A percentile compares a stretch with the other conserved stretches of the same genome.
phyloP scores from a whole-genome alignment of 495 filamentous ascomycete species.

The Haplographium delicatum region DNA sequence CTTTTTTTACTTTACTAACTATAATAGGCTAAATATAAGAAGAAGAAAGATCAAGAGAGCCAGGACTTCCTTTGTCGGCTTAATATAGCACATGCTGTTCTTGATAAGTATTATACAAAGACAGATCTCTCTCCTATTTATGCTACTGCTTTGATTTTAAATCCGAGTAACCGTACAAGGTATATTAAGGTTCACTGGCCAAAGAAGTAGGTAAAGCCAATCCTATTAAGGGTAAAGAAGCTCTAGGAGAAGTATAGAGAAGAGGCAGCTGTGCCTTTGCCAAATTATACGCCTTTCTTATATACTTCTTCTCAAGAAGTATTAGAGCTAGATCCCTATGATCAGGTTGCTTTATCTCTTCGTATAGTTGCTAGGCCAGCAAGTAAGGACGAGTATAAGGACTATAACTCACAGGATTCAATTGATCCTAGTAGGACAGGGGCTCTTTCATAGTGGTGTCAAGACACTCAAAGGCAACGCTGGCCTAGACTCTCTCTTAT shows the following conservation, averaged over 20 bases:
- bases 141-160: neutral
- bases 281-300: neutral
- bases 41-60: neutral
- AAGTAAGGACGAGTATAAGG: constrained; percentile 1
- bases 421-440: neutral
- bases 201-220: neutral
- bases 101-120: neutral
- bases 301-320: neutral
- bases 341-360: neutral
- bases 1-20: neutral
- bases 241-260: constrained; percentile 4
- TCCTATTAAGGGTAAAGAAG: neutral
- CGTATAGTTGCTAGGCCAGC: neutral
- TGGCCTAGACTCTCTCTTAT: neutral
- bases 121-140: neutral
- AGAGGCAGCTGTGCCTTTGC: neutral
- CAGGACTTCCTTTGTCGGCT: neutral
- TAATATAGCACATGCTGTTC: neutral
- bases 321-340: neutral
- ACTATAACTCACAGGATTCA: neutral
- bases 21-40: neutral
- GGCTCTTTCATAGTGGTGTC: neutral
- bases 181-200: neutral
- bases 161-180: neutral
- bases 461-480: neutral